Evolutionary conservation across 768 basidiomycete genomes (phyloP).

Genomic region (Porphyrellus cyaneotinctus): DNA sequence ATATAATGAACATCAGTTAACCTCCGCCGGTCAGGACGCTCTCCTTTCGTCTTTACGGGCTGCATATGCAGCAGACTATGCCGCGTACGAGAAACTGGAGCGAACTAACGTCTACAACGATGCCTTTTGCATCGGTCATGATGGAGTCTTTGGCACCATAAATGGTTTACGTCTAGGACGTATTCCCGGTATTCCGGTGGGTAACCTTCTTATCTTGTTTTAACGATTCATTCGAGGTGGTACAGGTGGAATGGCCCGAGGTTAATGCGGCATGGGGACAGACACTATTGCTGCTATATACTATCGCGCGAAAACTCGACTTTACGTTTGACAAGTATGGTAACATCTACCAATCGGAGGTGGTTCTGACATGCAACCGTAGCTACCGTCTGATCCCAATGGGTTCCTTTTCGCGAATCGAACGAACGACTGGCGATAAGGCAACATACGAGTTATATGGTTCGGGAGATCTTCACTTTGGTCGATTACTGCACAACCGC

Average conservation of each 20-base stretch:
- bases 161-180: conserved; percentile 91
- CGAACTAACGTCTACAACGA: conserved; percentile 95
- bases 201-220: conserved; percentile 23
- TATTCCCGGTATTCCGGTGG: conserved; percentile 75
- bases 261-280: conserved; percentile 99
- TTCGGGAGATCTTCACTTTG: conserved; percentile 87
- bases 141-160: conserved; percentile 96
- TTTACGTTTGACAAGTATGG: conserved; percentile 81
- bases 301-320: conserved; percentile 88
- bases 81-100: conserved; percentile 78
- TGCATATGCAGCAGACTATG: conserved; percentile 73
- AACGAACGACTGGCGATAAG: conserved; percentile 78
- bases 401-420: conserved; percentile 93
- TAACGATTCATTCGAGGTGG: conserved; percentile 9
- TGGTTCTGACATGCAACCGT: conserved; percentile 9
- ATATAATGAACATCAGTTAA: conserved; percentile 69
- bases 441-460: conserved; percentile 89
- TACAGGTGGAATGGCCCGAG: conserved; percentile 94
- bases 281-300: conserved; percentile 85
- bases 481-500: conserved; percentile 87
- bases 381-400: conserved; percentile 91
- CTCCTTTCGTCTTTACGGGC: conserved; percentile 70
- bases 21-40: conserved; percentile 59
- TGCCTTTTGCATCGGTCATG: conserved; percentile 92
- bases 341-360: neutral